Evolutionary conservation across 768 basidiomycete genomes (phyloP), one percentile per base, ranked within the genome.

Genomic region (Boletus bicolor): DNA sequence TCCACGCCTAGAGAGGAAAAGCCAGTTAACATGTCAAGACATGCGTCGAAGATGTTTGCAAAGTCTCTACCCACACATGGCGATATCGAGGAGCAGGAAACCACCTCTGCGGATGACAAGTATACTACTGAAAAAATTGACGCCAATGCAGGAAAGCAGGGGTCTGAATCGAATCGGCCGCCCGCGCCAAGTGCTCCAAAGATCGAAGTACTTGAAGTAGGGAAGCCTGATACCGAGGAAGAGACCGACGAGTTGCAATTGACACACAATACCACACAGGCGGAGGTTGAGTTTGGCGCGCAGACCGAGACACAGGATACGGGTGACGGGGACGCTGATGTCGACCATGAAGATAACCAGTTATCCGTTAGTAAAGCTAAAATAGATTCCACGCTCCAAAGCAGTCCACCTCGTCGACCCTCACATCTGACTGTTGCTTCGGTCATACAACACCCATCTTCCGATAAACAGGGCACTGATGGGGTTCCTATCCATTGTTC

Each of bases 1-100:
- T 70, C 68, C 26, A 69, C 59, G 5, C 64, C 68, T 15, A 54
- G 26, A 49, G 54, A 60, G 2, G 42, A 26, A 12, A 37, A 24
- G 11, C 32, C 37, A 15, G 19, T 38, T 17, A 43, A 32, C n/a
- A 19, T 35, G 10, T 28, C 56, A 32, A 43, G 37, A n/a, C 51
- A 9, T 8, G 37, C 32, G 9, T 58, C 58, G 10, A 54, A 47
- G 51, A 56, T 55, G 38, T 32, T 24, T 43, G 45, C 56, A 34
- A 54, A 49, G 35, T 36, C 49, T 14, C 39, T 19, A 4, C 21
- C 55, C 50, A 14, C 36, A 36, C 38, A 38, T 11, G n/a, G 34
- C 44, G 26, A 52, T 26, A 7, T 32, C 30, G 39, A 53, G 7
- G 41, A 45, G 7, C 51, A 44, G 30, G 44, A 41, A 35, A 35